These are phyloP conservation scores for Lagenidium giganteum DNA, from an alignment of 352 stramenopile species.

Conservation along the genomic window DNA sequence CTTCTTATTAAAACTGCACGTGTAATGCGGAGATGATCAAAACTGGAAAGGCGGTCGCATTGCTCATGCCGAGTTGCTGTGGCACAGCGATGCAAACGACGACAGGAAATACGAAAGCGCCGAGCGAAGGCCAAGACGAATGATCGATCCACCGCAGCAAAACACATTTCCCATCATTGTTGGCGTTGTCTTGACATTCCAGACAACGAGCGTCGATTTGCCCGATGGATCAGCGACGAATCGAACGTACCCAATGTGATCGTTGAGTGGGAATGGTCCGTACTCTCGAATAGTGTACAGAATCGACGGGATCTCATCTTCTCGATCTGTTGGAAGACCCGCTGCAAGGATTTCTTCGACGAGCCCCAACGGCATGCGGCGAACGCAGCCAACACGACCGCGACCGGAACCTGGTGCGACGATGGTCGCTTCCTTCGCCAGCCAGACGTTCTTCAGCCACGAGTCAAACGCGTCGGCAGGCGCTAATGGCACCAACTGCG, in stretches of 20 bases:
- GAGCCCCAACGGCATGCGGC: slow-evolving; percentile 37
- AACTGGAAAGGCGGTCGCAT: no score
- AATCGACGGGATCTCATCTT: slow-evolving; percentile 39
- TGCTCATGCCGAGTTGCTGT: no score
- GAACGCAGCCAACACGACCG: slow-evolving; percentile 47
- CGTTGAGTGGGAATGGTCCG: slow-evolving; percentile 31
- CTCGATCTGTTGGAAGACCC: slow-evolving; percentile 27
- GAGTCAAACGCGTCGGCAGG: slow-evolving; percentile 52
- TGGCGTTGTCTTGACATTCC: slow-evolving; percentile 41
- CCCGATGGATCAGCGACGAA: slow-evolving; percentile 43
- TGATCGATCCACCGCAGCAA: slow-evolving; percentile 31
- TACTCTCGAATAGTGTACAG: slow-evolving; percentile 42
- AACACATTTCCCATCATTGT: slow-evolving; percentile 33
- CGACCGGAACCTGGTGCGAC: slow-evolving; percentile 34
- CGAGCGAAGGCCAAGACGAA: slow-evolving; percentile 29
- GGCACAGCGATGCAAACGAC: no score
- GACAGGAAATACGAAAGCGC: slow-evolving; percentile 26
- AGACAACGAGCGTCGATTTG: slow-evolving; percentile 38
- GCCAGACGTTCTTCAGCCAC: slow-evolving; percentile 57
- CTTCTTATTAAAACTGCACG: no score
- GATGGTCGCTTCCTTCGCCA: slow-evolving; percentile 15
- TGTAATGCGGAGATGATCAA: no score
- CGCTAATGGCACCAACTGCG: slow-evolving; percentile 37
- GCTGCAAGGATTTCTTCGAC: slow-evolving; percentile 62
- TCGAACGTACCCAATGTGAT: slow-evolving; percentile 47